phyloP scores from a whole-genome alignment of 1,139 yeast genomes.

The Yamadazyma jaroonii region DNA sequence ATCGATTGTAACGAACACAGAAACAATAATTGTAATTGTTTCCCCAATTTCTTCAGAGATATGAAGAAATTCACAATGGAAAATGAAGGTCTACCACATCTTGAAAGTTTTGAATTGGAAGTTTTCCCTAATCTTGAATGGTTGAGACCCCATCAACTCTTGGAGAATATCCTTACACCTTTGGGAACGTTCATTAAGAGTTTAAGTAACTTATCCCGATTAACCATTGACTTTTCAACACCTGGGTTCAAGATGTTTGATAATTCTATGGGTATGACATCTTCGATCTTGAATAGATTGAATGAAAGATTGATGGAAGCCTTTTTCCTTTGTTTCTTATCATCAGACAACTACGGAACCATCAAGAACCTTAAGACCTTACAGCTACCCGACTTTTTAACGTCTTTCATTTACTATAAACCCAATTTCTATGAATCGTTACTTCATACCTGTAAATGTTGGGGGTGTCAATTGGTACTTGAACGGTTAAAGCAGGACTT shows the following conservation, averaged over 20 bases:
- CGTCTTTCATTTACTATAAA: slow-evolving; percentile 38
- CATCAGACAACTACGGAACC: slow-evolving; percentile 12
- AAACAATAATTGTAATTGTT: slow-evolving; percentile 26
- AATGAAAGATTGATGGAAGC: slow-evolving; percentile 38
- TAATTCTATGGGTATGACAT: slow-evolving; percentile 28
- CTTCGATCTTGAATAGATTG: slow-evolving; percentile 27
- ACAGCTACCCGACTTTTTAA: slow-evolving; percentile 37
- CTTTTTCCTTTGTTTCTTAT: slow-evolving; percentile 29
- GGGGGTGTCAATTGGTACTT: slow-evolving; percentile 34
- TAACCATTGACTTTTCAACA: slow-evolving; percentile 35
- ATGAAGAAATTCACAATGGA: slow-evolving; percentile 20
- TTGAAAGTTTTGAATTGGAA: slow-evolving; percentile 30
- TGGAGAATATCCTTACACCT: slow-evolving; percentile 32
- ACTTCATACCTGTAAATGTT: slow-evolving; percentile 36
- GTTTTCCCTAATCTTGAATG: slow-evolving; percentile 37
- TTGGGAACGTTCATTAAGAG: slow-evolving; percentile 29
- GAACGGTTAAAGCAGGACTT: slow-evolving; percentile 22
- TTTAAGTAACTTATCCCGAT: slow-evolving; percentile 20
- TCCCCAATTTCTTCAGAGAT: slow-evolving; percentile 29
- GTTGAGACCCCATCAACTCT: slow-evolving; percentile 37
- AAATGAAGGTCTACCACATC: slow-evolving; percentile 31
- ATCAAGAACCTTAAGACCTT: slow-evolving; percentile 23
- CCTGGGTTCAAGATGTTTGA: slow-evolving; percentile 44
- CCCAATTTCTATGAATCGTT: slow-evolving; percentile 37
- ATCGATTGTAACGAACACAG: slow-evolving; percentile 34